Conservation (phyloP, 768 basidiomycete species). For the Tricholoma terreum region DNA sequence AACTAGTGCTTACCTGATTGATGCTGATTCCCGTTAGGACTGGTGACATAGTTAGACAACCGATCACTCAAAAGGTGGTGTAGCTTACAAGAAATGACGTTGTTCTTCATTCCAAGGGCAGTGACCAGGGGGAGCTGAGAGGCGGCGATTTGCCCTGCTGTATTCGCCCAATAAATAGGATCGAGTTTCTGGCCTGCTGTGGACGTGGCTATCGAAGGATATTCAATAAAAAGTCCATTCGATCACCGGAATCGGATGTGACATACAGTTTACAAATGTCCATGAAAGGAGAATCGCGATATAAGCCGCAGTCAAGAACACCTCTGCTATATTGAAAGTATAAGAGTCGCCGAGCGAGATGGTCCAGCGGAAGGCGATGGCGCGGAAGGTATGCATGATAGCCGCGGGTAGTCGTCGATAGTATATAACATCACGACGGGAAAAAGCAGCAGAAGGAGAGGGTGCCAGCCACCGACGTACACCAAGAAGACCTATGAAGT, state of each 20-base stretch:
- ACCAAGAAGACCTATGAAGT: background rate
- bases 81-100: slow-evolving; percentile 38
- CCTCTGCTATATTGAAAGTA: slow-evolving; percentile 35
- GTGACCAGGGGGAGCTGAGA: background rate
- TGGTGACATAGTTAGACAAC: slow-evolving; percentile 16
- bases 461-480: background rate
- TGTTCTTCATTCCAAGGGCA: slow-evolving; percentile 36
- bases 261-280: slow-evolving; percentile 37
- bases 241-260: too few relatives aligned
- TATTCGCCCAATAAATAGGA: slow-evolving; percentile 16
- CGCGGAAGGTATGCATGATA: slow-evolving; percentile 11
- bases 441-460: background rate
- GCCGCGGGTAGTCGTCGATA: slow-evolving; percentile 13
- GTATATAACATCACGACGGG: background rate
- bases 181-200: slow-evolving; percentile 5
- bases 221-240: too few relatives aligned
- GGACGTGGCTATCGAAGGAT: too few relatives aligned
- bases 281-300: slow-evolving; percentile 27
- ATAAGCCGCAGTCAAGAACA: slow-evolving; percentile 34
- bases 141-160: slow-evolving; percentile 27
- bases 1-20: slow-evolving; percentile 29
- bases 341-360: slow-evolving; percentile 28
- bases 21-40: slow-evolving; percentile 52
- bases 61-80: background rate
- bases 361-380: slow-evolving; percentile 17